phyloP scores from a whole-genome alignment of 2,329 filamentous ascomycete species.

The Diplodia scrobiculata region DNA sequence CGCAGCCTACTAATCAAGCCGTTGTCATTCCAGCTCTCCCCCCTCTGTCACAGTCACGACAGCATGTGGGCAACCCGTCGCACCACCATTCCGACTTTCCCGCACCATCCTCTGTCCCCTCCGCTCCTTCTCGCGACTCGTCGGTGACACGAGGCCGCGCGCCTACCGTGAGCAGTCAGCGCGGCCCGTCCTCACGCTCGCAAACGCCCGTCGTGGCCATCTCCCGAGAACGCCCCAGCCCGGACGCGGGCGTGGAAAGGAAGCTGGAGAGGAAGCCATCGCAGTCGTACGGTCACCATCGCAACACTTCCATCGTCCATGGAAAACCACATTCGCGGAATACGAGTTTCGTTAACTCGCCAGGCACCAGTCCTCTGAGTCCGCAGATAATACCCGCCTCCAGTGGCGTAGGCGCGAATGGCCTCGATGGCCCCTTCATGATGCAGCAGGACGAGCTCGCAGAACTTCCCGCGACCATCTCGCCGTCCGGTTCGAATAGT shows the following conservation, averaged over 20 bases:
- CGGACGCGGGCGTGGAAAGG: slow-evolving; percentile 50
- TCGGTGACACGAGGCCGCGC: slow-evolving; percentile 52
- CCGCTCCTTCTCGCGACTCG: slow-evolving; percentile 45
- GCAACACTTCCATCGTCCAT: slow-evolving; percentile 96
- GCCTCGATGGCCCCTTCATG: slow-evolving; percentile 47
- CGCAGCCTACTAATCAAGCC: slow-evolving; percentile 38
- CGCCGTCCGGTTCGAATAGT: slow-evolving; percentile 31
- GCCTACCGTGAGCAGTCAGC: slow-evolving; percentile 47
- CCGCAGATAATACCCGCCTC: slow-evolving; percentile 73
- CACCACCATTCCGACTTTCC: slow-evolving; percentile 43
- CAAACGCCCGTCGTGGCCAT: slow-evolving; percentile 47
- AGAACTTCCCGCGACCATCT: slow-evolving; percentile 42
- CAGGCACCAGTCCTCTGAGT: slow-evolving; percentile 77
- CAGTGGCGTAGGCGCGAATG: slow-evolving; percentile 33
- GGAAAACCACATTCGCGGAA: slow-evolving; percentile 90
- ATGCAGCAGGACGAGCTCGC: slow-evolving; percentile 44
- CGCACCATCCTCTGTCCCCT: slow-evolving; percentile 34
- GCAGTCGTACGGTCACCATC: slow-evolving; percentile 78
- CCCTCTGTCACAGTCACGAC: slow-evolving; percentile 46
- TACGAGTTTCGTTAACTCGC: slow-evolving; percentile 78
- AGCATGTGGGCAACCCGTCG: slow-evolving; percentile 39
- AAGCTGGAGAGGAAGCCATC: slow-evolving; percentile 57
- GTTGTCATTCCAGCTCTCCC: slow-evolving; percentile 41
- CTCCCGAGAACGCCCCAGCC: slow-evolving; percentile 41
- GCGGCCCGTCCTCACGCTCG: slow-evolving; percentile 49